Evolutionary conservation across 106 monocot genomes (phyloP).

Genomic region (Dendrobium officinale): DNA sequence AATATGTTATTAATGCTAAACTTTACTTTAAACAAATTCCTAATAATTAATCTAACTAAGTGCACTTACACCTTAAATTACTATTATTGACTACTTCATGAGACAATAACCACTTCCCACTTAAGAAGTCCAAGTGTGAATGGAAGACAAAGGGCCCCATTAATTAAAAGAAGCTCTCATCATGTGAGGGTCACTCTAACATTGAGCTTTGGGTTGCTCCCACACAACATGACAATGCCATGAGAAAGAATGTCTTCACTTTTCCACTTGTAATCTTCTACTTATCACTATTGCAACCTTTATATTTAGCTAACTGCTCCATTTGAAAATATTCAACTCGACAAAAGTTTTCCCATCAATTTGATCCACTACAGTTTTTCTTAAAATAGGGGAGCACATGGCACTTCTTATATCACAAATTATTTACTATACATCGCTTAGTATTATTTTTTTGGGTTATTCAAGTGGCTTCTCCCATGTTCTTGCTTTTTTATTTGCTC

Average conservation of each 20-base stretch:
- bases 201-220: constrained; percentile 1
- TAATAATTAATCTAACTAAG: too few relatives aligned
- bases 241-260: constrained; percentile 2
- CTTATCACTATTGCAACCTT: neutral
- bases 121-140: neutral
- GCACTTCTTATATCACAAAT: too few relatives aligned
- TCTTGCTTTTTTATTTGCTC: too few relatives aligned
- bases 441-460: too few relatives aligned
- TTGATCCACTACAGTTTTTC: too few relatives aligned
- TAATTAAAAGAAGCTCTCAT: neutral
- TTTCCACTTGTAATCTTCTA: neutral
- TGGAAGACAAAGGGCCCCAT: neutral
- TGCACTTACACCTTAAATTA: too few relatives aligned
- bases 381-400: neutral
- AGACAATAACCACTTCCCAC: neutral
- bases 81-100: too few relatives aligned
- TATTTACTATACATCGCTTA: too few relatives aligned
- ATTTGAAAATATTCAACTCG: neutral
- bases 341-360: neutral
- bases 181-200: constrained; percentile 5
- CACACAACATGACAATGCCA: constrained; percentile 2
- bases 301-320: neutral
- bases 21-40: too few relatives aligned
- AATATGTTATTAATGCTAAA: too few relatives aligned
- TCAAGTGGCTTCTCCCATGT: too few relatives aligned